Evolutionary conservation across 768 basidiomycete species (phyloP), one percentile per base, ranked within the genome.

Genomic region (Goffeauzyma gilvescens): DNA sequence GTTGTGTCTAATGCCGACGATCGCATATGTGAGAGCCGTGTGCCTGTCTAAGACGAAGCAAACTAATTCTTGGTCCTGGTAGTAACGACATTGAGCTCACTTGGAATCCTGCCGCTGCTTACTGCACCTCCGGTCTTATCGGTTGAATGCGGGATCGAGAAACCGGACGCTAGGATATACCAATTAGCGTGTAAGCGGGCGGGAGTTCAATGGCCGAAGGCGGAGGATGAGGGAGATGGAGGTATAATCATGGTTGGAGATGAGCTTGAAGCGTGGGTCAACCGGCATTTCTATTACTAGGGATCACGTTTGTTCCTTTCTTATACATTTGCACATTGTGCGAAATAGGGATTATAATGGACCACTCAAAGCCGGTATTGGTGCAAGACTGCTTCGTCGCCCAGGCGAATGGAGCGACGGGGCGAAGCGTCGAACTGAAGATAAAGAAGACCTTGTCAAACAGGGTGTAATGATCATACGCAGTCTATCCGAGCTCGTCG

Each of bases 211-310:
- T 26, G 31, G 0, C 49, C 46, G 0, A 33, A 32, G 21, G 36
- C 3, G 17, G 28, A 8, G 12, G 22, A 44, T 5, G 18, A 32
- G n/a, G 20, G 6, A 23, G 20, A 44, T 14, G 38, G 51, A 24
- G 60, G 58, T 2, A 48, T 63, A 9, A 37, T 63, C 23, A 57
- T 63, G 57, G 45, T 63, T 2, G 61, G 61, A 6, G 61, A 63
- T 38, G 61, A 63, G 48, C 46, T 63, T 18, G 45, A 53, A 38
- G 61, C 58, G 59, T 60, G 44, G 44, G 60, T 54, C 27, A n/a
- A n/a, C n/a, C n/a, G n/a, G n/a, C n/a, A n/a, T n/a, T n/a, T n/a
- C n/a, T n/a, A n/a, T n/a, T n/a, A n/a, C n/a, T n/a, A n/a, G n/a
- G n/a, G n/a, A n/a, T n/a, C n/a, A n/a, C n/a, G n/a, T n/a, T n/a